Base-by-base conservation (phyloP, 371 early-diverging fungal genomes). In the Batrachochytrium dendrobatidis region DNA sequence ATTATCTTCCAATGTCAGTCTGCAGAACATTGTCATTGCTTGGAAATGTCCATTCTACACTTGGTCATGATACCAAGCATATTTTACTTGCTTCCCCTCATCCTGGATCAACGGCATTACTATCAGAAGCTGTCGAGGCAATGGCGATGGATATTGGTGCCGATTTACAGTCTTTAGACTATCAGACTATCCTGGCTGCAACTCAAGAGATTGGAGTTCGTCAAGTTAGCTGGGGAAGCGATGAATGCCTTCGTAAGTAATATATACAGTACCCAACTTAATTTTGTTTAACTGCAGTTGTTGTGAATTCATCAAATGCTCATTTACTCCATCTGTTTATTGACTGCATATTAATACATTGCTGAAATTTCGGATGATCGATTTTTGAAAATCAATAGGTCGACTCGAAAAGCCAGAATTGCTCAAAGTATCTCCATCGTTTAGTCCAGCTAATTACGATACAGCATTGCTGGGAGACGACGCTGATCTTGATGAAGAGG, bases 101-200 rank as follows among this genome's bases (percentile, higher is more conserved):
- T 56, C 72, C 72, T 5, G 75, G 75, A 5, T 62, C 71, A 1
- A 26, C 48, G 15, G 2, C 20, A 10, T 58, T 58, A 25, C 50
- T 71, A 45, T 68, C 71, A 29, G 56, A 39, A 3, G 62, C 62
- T 0, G 70, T 61, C 15, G n/a, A 43, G 18, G 66, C 63, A 24
- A 34, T 61, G n/a, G 72, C 72, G 1, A 31, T 43, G 2, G 70
- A 68, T 1, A 18, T 61, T 6, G 54, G 59, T 15, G 70, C 72
- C 45, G 61, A 63, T 31, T 32, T 75, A 1, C 30, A 70, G 17
- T 45, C 63, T 1, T 44, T 75, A 30, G 75, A 75, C 45, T 72
- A 63, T 44, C 56, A 60, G 25, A 48, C 53, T 18, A 5, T 74
- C 1, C 44, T 74, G 10, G 45, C 22, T 6, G 15, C 24, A 34